Evolutionary conservation across 805 yeast species (phyloP), one percentile per base, ranked within the genome.

Genomic region (Saccharomyces mikatae): DNA sequence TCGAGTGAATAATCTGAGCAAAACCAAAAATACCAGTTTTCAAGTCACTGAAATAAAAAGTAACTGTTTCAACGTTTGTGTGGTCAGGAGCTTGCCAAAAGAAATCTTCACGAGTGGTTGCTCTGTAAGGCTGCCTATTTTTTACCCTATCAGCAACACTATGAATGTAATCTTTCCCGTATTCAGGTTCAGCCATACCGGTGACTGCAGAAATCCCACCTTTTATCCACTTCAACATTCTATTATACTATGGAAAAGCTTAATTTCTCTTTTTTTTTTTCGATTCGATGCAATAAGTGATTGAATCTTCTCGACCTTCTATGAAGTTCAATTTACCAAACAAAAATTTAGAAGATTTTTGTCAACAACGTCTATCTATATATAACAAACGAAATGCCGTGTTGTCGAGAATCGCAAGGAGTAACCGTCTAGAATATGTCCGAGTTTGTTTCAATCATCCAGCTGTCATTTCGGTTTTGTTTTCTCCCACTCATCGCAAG

Each of bases 131-230:
- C 60, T 83, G 82, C 44, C 77, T 76, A 31, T 74, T 80, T 46
- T 73, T 74, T 48, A 85, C 81, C 48, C 81, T 69, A 41, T 80
- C 80, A 46, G 87, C 80, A 55, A 91, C 82, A n/a, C 97, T 81
- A 65, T 86, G 92, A 61, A 94, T 88, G 46, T 96, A 95, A 51
- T 86, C 96, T 46, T 86, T 80, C 52, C 99, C 99, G 65, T 94
- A 94, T 67, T 87, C 96, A 27, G 99, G 99, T 71, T 94, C 99
- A 1, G 96, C 97, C 11, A 96, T 82, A 53, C 99, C 99, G 5
- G 97, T 92, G 48, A 90, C 94, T 5, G 95, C 94, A n/a, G 97
- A 88, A 52, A 87, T 77, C 61, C 90, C 80, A 58, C 89, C 85
- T 75, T 86, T 91, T 56, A 86, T 86, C 90, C 90, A 86, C 80